Conservation (phyloP, 1,139 yeast species). For the Zygosaccharomyces sapae region DNA sequence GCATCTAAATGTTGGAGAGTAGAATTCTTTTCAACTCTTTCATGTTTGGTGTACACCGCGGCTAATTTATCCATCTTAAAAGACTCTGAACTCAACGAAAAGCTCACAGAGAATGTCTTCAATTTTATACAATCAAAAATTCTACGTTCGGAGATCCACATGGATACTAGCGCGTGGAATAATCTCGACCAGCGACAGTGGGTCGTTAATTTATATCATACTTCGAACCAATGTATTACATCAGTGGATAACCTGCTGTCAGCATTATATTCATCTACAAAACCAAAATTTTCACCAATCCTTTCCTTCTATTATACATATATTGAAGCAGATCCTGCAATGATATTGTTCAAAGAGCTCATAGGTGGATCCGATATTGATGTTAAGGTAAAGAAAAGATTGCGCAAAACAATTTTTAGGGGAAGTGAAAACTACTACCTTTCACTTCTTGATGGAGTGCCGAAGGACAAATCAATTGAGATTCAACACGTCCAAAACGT, state of each 20-base stretch:
- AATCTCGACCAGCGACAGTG: constrained; percentile 51
- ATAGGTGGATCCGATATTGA: constrained; percentile 24
- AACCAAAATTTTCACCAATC: constrained; percentile 61
- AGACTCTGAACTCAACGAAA: constrained; percentile 33
- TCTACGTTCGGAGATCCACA: constrained; percentile 41
- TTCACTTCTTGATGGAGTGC: constrained; percentile 52
- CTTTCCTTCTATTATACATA: constrained; percentile 50
- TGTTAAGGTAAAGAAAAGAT: constrained; percentile 49
- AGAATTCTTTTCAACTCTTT: constrained; percentile 46
- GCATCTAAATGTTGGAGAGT: constrained; percentile 62
- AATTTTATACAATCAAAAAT: constrained; percentile 27
- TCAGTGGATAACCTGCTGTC: constrained; percentile 46
- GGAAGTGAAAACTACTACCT: constrained; percentile 61
- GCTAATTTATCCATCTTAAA: constrained; percentile 44
- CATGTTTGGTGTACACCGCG: constrained; percentile 51
- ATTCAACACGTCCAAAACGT: constrained; percentile 57
- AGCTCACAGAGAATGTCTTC: constrained; percentile 28
- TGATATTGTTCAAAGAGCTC: constrained; percentile 28
- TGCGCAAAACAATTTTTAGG: constrained; percentile 47
- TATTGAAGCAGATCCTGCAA: constrained; percentile 49
- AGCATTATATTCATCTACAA: constrained; percentile 46
- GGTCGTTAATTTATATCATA: constrained; percentile 44
- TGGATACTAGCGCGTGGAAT: constrained; percentile 52
- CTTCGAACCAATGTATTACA: constrained; percentile 48
- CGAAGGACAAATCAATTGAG: constrained; percentile 59